Percentiles rank a stretch among this genome's conserved stretches.
Conservation (phyloP, 352 stramenopile genomes). For the Globisporangium rhizosaccharum region DNA sequence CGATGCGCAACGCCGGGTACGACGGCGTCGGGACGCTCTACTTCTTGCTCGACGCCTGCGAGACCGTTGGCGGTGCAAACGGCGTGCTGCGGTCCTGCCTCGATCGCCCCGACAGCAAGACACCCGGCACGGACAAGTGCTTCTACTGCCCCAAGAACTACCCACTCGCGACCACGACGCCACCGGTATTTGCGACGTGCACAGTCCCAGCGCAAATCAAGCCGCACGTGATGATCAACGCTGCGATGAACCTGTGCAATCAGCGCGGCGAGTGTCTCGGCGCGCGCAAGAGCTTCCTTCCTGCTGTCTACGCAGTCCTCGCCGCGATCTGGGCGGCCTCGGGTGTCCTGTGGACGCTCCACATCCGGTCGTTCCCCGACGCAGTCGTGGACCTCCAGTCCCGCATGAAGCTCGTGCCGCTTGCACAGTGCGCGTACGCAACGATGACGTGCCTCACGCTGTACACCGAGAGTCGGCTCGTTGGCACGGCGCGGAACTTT, state of each 20-base stretch:
- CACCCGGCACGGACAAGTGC: constrained; percentile 14
- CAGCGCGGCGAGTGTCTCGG: constrained; percentile 31
- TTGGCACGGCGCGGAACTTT: constrained; percentile 30
- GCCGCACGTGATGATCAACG: constrained; percentile 32
- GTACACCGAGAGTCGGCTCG: constrained; percentile 23
- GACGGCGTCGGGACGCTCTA: constrained; percentile 19
- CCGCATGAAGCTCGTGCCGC: constrained; percentile 48
- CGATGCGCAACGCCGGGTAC: constrained; percentile 7
- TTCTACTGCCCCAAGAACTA: constrained; percentile 48
- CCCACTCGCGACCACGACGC: constrained; percentile 6
- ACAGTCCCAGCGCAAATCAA: constrained; percentile 24
- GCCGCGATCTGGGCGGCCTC: constrained; percentile 28
- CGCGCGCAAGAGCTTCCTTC: constrained; percentile 12
- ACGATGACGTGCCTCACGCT: constrained; percentile 24
- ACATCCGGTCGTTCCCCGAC: constrained; percentile 42
- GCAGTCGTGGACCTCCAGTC: constrained; percentile 43
- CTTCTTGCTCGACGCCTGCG: constrained; percentile 52
- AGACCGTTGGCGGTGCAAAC: constrained; percentile 33
- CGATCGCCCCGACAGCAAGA: constrained; percentile 10
- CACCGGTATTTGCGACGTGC: constrained; percentile 22
- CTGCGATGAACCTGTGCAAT: constrained; percentile 50
- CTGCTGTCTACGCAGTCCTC: constrained; percentile 28
- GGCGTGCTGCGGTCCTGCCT: constrained; percentile 53
- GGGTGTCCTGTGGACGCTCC: constrained; percentile 39
- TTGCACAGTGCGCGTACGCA: constrained; percentile 28